Percentiles rank a stretch among this genome's conserved stretches.
Evolutionary conservation across 2,329 filamentous ascomycete genomes (phyloP).

Genomic region (Ramularia endophylla): DNA sequence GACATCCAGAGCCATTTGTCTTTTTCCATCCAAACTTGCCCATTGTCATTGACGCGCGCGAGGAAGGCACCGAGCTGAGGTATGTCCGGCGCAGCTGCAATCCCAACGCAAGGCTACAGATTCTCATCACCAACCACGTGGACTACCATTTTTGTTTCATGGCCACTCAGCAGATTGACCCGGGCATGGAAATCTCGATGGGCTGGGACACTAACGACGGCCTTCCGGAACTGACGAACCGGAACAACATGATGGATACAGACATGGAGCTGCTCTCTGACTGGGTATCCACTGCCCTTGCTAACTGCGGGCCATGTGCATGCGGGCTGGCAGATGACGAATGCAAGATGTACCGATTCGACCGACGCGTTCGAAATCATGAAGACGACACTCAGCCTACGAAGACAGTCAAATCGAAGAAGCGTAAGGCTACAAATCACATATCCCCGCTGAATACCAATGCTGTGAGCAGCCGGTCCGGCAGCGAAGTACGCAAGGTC

Average conservation of each 20-base stretch:
- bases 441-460: conserved; percentile 51
- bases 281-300: conserved; percentile 65
- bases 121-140: conserved; percentile 68
- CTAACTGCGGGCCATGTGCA: conserved; percentile 74
- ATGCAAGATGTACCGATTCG: conserved; percentile 32
- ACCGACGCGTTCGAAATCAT: conserved; percentile 21
- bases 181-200: conserved; percentile 63
- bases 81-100: conserved; percentile 90
- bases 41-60: conserved; percentile 85
- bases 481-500: conserved; percentile 50
- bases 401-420: conserved; percentile 41
- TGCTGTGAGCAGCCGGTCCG: conserved; percentile 53
- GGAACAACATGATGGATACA: conserved; percentile 15
- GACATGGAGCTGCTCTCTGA: conserved; percentile 41
- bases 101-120: conserved; percentile 83
- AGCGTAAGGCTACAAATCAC: conserved; percentile 43
- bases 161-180: conserved; percentile 70
- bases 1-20: conserved; percentile 49
- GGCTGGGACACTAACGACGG: conserved; percentile 48
- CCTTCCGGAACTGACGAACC: conserved; percentile 17
- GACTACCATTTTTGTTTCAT: conserved; percentile 93
- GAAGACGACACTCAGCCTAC: conserved; percentile 20
- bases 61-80: conserved; percentile 77
- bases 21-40: conserved; percentile 77
- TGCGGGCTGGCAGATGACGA: conserved; percentile 48